Evolutionary conservation across 192 early-diverging fungal species (phyloP).

Genomic region (Gonapodya prolifera): DNA sequence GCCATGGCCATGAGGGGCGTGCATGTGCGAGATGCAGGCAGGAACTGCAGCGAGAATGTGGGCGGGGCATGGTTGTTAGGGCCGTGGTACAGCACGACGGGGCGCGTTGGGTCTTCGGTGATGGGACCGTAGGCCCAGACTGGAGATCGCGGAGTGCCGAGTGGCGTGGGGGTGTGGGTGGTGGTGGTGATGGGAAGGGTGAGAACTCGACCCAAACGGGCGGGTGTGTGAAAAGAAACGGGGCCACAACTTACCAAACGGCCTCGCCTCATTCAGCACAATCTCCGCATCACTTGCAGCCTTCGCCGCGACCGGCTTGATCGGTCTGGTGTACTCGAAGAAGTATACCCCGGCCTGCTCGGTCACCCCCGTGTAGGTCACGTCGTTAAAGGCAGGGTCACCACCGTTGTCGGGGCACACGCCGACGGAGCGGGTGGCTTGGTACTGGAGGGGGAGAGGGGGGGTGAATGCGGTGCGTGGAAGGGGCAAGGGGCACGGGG

Average conservation of each 20-base stretch:
- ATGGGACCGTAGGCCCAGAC: constrained; percentile 4
- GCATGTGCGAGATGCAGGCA: neutral
- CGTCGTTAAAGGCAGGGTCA: too few relatives aligned
- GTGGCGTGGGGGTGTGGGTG: neutral
- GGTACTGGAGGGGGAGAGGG: neutral
- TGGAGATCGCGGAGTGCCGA: neutral
- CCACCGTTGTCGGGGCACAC: neutral
- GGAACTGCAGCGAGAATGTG: neutral
- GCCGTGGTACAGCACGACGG: constrained; percentile 5
- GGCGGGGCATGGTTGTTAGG: neutral
- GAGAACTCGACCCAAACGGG: too few relatives aligned
- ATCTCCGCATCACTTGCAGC: too few relatives aligned
- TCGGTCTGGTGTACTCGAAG: too few relatives aligned
- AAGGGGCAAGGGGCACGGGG: too few relatives aligned
- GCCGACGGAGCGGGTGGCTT: neutral
- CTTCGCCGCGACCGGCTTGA: too few relatives aligned
- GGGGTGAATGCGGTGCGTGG: too few relatives aligned
- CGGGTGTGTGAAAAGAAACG: too few relatives aligned
- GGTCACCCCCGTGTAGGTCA: neutral
- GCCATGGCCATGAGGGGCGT: neutral
- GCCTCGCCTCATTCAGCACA: neutral
- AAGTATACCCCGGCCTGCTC: neutral
- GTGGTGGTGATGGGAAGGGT: too few relatives aligned
- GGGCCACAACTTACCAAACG: neutral
- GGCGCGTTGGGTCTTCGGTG: neutral